Percentiles rank a stretch among this genome's conserved stretches.
These are phyloP conservation scores for Rhodotorula diobovata DNA, from an alignment of 768 basidiomycete genomes.

Conservation along the genomic window DNA sequence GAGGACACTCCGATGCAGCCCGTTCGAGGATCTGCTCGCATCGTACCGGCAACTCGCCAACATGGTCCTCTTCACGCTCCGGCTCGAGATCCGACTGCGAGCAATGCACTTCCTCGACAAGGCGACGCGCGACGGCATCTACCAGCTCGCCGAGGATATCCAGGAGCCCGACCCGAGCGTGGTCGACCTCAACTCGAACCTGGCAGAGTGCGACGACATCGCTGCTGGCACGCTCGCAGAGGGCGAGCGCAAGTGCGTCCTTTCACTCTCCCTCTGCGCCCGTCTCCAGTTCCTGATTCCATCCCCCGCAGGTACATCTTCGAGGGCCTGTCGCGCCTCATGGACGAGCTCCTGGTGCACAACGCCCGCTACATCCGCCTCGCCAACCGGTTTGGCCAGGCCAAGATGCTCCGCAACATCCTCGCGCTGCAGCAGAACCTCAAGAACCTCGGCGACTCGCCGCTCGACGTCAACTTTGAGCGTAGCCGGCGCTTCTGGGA, in stretches of 20 bases:
- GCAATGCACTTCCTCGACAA: constrained; percentile 73
- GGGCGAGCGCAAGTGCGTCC: constrained; percentile 64
- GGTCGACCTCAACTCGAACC: constrained; percentile 73
- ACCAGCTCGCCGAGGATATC: constrained; percentile 72
- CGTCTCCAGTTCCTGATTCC: too few species aligned
- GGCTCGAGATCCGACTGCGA: constrained; percentile 81
- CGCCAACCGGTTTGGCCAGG: constrained; percentile 70
- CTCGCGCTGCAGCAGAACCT: constrained; percentile 86
- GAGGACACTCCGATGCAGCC: constrained; percentile 52
- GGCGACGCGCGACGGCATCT: constrained; percentile 75
- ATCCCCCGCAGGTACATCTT: constrained; percentile 67
- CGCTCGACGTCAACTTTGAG: constrained; percentile 66
- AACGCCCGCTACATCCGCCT: constrained; percentile 66
- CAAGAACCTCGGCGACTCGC: constrained; percentile 61
- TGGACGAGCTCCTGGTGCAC: constrained; percentile 74
- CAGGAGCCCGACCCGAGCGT: constrained; percentile 88
- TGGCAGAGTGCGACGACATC: constrained; percentile 70
- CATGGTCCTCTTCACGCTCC: constrained; percentile 77
- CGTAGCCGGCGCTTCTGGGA: constrained; percentile 74
- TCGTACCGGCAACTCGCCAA: constrained; percentile 86
- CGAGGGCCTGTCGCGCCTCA: constrained; percentile 73
- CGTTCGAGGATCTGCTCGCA: constrained; percentile 81
- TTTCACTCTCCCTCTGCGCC: not conserved
- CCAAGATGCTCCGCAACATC: constrained; percentile 82
- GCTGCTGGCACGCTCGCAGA: constrained; percentile 60